phyloP scores from a whole-genome alignment of 306 rosid genomes.

The Fragaria ananassa region DNA sequence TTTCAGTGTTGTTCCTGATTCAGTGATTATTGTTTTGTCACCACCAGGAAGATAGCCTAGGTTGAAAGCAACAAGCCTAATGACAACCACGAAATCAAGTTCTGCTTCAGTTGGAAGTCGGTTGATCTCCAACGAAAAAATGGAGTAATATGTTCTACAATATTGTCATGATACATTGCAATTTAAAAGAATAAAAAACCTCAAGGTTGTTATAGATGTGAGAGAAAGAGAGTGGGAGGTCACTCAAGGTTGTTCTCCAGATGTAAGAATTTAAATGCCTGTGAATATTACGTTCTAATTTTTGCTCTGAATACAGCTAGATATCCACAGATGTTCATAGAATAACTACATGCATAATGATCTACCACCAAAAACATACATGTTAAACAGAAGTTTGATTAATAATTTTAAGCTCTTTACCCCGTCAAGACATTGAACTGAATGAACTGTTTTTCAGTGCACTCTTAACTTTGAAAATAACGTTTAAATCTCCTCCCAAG shows the following conservation, averaged over 20 bases:
- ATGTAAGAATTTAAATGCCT: not conserved
- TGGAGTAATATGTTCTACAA: not conserved
- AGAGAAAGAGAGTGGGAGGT: not conserved
- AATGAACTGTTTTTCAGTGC: not conserved
- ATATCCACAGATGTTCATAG: not conserved
- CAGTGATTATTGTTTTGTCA: slow-evolving; percentile 66
- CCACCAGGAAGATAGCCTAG: slow-evolving; percentile 93
- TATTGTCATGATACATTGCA: not conserved
- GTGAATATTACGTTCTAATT: not conserved
- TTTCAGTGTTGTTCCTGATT: slow-evolving; percentile 61
- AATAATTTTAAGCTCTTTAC: not conserved
- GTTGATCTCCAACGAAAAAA: not conserved
- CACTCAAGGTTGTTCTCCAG: not conserved
- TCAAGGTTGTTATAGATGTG: not conserved
- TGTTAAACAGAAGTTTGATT: too few species aligned
- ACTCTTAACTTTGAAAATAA: too few species aligned
- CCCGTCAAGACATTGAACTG: not conserved
- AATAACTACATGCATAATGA: too few species aligned
- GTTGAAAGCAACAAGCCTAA: slow-evolving; percentile 92
- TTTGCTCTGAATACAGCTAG: not conserved
- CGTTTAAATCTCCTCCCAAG: too few species aligned
- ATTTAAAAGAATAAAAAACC: not conserved
- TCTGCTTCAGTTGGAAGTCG: not conserved
- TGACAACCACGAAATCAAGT: slow-evolving; percentile 29
- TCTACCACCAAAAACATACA: too few species aligned